Percentiles rank a stretch among this genome's conserved stretches.
These are phyloP conservation scores for Suhomyces tanzawaensis DNA, from an alignment of 805 yeast genomes.

Conservation along the genomic window DNA sequence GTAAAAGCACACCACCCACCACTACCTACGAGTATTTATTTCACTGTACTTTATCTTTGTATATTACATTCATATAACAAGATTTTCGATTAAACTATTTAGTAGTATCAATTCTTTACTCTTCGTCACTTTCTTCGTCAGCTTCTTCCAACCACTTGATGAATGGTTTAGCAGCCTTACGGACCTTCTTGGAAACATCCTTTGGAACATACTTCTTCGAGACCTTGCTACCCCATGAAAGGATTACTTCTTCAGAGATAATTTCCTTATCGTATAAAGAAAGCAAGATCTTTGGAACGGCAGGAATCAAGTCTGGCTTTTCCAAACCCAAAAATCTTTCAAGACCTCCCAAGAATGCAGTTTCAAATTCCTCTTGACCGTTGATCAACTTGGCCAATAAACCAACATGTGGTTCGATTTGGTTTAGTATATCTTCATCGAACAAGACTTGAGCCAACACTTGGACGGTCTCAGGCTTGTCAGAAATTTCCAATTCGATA, in stretches of 20 bases:
- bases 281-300: conserved; percentile 79
- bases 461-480: conserved; percentile 75
- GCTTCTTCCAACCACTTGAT: conserved; percentile 94
- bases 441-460: conserved; percentile 91
- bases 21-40: background rate
- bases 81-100: too few relatives aligned
- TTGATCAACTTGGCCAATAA: conserved; percentile 75
- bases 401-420: conserved; percentile 77
- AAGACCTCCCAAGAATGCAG: conserved; percentile 90
- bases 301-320: conserved; percentile 63
- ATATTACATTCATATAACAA: conserved; percentile 1
- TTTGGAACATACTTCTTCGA: conserved; percentile 93
- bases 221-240: conserved; percentile 85
- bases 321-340: conserved; percentile 89
- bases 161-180: conserved; percentile 95
- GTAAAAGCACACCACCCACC: background rate
- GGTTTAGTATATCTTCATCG: conserved; percentile 68
- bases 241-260: conserved; percentile 75
- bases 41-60: background rate
- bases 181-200: conserved; percentile 87
- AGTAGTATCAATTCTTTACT: conserved; percentile 26
- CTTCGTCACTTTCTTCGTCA: conserved; percentile 74
- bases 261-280: conserved; percentile 80
- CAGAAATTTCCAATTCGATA: conserved; percentile 68
- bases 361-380: conserved; percentile 64